Evolutionary conservation across 2,329 filamentous ascomycete species (phyloP), one percentile per base, ranked within the genome.

Genomic region (Huntiella decipiens): DNA sequence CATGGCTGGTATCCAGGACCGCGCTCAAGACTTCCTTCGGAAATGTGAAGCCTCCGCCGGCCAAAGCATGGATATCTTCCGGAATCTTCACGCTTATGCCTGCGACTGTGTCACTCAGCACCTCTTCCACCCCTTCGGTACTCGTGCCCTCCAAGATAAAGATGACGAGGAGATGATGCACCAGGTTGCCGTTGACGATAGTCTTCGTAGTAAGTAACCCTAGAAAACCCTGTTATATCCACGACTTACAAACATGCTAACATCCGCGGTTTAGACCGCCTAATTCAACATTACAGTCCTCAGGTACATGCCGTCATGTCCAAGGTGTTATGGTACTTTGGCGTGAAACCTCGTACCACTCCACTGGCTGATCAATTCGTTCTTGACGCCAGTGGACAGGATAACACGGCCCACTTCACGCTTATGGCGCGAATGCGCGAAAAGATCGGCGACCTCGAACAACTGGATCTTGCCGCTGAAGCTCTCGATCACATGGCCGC

Each of bases 401-500:
- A 60, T 7, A 61, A 68, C 16, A 58, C 68, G 0, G 66, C 66
- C 4, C 58, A 61, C 4, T 74, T 77, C 50, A 77, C 73, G 1
- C 65, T 81, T 4, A 57, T 79, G 40, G 68, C 66, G 54, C 69
- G 74, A 32, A 68, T 82, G 52, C 60, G 71, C 55, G 60, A 73
- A 54, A 64, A 73, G 60, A 57, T 60, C 4, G 47, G 50, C 13
- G 54, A 50, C 4, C 63, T 79, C 32, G 64, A 70, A 32, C 57
- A 62, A 3, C 59, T 72, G 3, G 68, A 77, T 53, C 68, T 73
- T 51, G 76, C 76, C 0, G 77, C 77, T 15, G 79, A 83, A 58
- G 79, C 74, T 53, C 68, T 79, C 47, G 78, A 82, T 53, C 78
- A 82, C 56, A 75, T 82, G 72, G 74, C 71, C 0, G 78, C 78